Base-by-base conservation (phyloP, 1,284 basidiomycete species). In the Cutaneotrichosporon sp. region DNA sequence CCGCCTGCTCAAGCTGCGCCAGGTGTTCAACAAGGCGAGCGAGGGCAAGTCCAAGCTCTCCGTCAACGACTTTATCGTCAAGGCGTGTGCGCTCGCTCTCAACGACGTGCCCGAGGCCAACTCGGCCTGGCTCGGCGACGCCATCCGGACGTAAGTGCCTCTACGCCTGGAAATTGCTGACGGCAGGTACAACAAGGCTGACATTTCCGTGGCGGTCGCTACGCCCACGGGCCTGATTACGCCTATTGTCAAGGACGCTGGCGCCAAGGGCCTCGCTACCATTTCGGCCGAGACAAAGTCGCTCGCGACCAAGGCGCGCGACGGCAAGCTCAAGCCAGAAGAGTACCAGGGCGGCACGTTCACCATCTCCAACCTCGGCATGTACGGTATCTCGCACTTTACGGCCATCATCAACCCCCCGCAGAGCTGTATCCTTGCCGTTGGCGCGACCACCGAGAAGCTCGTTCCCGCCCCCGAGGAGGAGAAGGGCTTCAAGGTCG, bases 321-420 rank as follows among this genome's bases (percentile, higher is more conserved):
- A 97, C 64, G 91, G 93, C 69, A 98, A 98, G 79, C 82, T 99
- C 54, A 82, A 87, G 73, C 94, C 96, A 34, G 81, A 88, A 52
- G 94, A 99, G 77, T 99, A 98, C 81, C 91, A 97, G 82, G 96
- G 96, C 60, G 96, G 96, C 52, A 88, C 91, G 12, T 98, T 99
- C 80, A 98, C 96, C 51, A 91, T 99, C 74, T 98, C 96, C 63
- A 99, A 99, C 79, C 82, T 99, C 63, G 96, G 96, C 77, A 98
- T 98, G 96, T 96, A 83, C 71, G 94, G 90, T 64, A 83, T 94
- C 67, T 84, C 84, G 54, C 85, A 96, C 77, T 99, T 99, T 77
- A 97, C 93, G 18, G 96, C 96, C 47, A 98, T 99, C 79, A 97
- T 99, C 83, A 99, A 99, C 82, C 84, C 89, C 17, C 96, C 96